A percentile compares a stretch with the other conserved stretches of the same genome.
phyloP scores from a whole-genome alignment of 495 filamentous ascomycete species.

The Cercophora sp. region DNA sequence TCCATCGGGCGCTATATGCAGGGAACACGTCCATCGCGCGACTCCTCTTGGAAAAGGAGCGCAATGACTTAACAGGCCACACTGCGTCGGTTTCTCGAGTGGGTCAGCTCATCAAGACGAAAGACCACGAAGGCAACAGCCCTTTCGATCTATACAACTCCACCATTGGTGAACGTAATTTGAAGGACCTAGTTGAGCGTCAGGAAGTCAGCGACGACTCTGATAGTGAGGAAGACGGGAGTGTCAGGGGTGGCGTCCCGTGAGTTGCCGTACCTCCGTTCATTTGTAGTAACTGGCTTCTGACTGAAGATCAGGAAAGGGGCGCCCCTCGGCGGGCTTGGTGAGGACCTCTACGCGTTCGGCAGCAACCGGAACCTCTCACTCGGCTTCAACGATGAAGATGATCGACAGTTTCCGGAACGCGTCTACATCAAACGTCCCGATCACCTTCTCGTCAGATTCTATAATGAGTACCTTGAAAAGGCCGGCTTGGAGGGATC shows the following conservation, averaged over 20 bases:
- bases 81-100: constrained; percentile 41
- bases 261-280: constrained; percentile 12
- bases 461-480: constrained; percentile 59
- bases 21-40: constrained; percentile 87
- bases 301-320: constrained; percentile 6
- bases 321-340: constrained; percentile 25
- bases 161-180: constrained; percentile 63
- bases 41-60: constrained; percentile 71
- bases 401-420: constrained; percentile 91
- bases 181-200: constrained; percentile 29
- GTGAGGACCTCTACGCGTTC: constrained; percentile 87
- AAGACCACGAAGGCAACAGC: constrained; percentile 90
- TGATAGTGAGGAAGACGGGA: constrained; percentile 35
- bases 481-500: constrained; percentile 25
- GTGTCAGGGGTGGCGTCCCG: constrained; percentile 17
- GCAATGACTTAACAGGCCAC: constrained; percentile 55
- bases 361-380: constrained; percentile 94
- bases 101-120: constrained; percentile 80
- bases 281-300: neutral
- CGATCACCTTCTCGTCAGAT: constrained; percentile 66
- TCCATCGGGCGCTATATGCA: constrained; percentile 89
- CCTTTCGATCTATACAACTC: constrained; percentile 88
- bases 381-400: constrained; percentile 85
- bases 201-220: constrained; percentile 34
- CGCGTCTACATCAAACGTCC: constrained; percentile 74